These are phyloP conservation scores for Acidomyces sp. DNA, from an alignment of 495 filamentous ascomycete species.

Conservation along the genomic window DNA sequence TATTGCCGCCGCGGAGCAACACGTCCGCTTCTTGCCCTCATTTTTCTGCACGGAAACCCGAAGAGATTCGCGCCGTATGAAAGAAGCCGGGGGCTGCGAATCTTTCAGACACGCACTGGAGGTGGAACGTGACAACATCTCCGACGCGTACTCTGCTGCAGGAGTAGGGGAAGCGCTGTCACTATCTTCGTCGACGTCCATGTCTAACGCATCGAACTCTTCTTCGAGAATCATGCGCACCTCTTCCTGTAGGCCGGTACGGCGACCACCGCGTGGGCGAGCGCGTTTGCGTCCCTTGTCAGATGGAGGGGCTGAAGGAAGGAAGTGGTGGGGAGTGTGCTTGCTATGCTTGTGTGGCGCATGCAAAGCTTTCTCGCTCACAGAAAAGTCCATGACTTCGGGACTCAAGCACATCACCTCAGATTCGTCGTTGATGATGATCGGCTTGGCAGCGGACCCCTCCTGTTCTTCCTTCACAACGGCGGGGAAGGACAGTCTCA, in stretches of 20 bases:
- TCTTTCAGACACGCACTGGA: slow-evolving; percentile 4
- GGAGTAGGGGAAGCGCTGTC: slow-evolving; percentile 20
- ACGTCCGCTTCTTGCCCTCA: slow-evolving; percentile 45
- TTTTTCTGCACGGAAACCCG: slow-evolving; percentile 26
- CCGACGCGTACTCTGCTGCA: slow-evolving; percentile 5
- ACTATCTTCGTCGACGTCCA: slow-evolving; percentile 16
- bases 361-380: slow-evolving; percentile 26
- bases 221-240: slow-evolving; percentile 48
- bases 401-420: slow-evolving; percentile 13
- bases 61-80: slow-evolving; percentile 18
- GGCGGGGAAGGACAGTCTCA: slow-evolving; percentile 37
- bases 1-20: slow-evolving; percentile 34
- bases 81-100: slow-evolving; percentile 25
- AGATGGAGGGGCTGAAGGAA: slow-evolving; percentile 3
- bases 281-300: slow-evolving; percentile 48
- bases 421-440: slow-evolving; percentile 9
- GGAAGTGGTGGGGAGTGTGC: slow-evolving; percentile 32
- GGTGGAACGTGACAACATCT: slow-evolving; percentile 15
- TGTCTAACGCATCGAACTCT: slow-evolving; percentile 6
- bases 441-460: slow-evolving; percentile 18
- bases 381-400: slow-evolving; percentile 10
- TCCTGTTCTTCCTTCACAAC: slow-evolving; percentile 18
- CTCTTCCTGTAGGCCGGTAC: slow-evolving; percentile 50
- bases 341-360: slow-evolving; percentile 36
- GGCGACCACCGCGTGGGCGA: slow-evolving; percentile 53